These are phyloP conservation scores for Penicillium fimorum DNA, from an alignment of 495 filamentous ascomycete genomes.

Conservation along the genomic window DNA sequence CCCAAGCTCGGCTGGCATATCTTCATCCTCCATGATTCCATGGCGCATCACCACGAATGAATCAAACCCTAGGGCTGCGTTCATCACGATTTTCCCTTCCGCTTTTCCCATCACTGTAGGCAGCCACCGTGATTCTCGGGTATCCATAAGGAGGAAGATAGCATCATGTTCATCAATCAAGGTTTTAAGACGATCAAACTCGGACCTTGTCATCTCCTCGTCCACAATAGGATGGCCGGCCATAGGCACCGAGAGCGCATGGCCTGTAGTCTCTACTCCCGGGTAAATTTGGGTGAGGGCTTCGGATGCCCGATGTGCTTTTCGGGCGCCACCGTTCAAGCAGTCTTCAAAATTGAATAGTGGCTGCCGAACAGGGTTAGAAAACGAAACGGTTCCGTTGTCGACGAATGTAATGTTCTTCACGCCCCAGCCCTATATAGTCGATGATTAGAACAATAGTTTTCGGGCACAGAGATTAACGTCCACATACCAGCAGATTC, in stretches of 20 bases:
- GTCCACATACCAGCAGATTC: conserved; percentile 63
- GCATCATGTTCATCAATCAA: conserved; percentile 87
- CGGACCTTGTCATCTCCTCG: conserved; percentile 58
- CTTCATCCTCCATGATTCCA: conserved; percentile 53
- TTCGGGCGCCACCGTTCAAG: conserved; percentile 76
- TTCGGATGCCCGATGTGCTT: conserved; percentile 79
- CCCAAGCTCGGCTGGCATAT: conserved; percentile 60
- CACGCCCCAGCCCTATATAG: conserved; percentile 80
- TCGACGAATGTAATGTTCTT: conserved; percentile 95
- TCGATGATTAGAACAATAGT: not conserved
- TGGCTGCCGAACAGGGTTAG: conserved; percentile 95
- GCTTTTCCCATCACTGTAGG: conserved; percentile 98
- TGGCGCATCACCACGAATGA: conserved; percentile 97
- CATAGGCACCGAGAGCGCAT: conserved; percentile 88
- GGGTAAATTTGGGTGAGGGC: conserved; percentile 85
- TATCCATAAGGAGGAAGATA: conserved; percentile 95
- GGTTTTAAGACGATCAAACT: conserved; percentile 71
- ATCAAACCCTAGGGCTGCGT: conserved; percentile 94
- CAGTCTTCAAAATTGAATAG: conserved; percentile 90
- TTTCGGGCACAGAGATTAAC: not conserved
- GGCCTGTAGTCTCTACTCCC: conserved; percentile 75
- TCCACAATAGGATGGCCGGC: conserved; percentile 83
- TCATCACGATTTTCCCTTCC: conserved; percentile 90
- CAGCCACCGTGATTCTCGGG: conserved; percentile 89
- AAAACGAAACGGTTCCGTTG: conserved; percentile 90